Percentiles rank a stretch among this genome's conserved stretches.
These are phyloP conservation scores for Suhomyces kunorum DNA, from an alignment of 1,139 yeast species.

Conservation along the genomic window DNA sequence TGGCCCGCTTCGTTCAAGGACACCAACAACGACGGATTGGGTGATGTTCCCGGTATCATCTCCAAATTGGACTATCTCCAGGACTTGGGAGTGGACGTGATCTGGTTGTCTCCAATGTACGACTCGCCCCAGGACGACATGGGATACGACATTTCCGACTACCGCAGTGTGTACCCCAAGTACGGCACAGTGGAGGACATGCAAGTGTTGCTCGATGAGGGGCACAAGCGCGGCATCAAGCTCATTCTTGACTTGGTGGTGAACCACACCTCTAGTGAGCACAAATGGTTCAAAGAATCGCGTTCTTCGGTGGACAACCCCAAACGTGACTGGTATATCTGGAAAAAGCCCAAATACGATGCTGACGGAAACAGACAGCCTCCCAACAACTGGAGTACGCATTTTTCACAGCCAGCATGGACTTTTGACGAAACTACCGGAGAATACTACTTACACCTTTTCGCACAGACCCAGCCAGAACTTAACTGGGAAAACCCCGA, in stretches of 20 bases:
- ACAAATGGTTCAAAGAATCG: conserved; percentile 59
- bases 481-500: conserved; percentile 60
- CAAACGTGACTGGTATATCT: conserved; percentile 63
- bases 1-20: conserved; percentile 63
- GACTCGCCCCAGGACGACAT: conserved; percentile 63
- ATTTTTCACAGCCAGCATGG: conserved; percentile 60
- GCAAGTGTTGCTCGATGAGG: conserved; percentile 48
- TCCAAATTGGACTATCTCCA: conserved; percentile 54
- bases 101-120: conserved; percentile 62
- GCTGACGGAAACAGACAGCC: conserved; percentile 50
- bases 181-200: conserved; percentile 57
- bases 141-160: conserved; percentile 64
- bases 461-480: conserved; percentile 57
- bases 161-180: conserved; percentile 49
- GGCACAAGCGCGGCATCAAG: conserved; percentile 52
- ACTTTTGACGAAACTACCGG: conserved; percentile 51
- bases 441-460: conserved; percentile 55
- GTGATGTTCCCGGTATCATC: conserved; percentile 57
- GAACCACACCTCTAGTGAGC: conserved; percentile 59
- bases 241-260: conserved; percentile 57
- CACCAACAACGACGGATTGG: conserved; percentile 58
- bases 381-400: conserved; percentile 58
- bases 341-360: conserved; percentile 53
- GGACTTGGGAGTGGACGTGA: conserved; percentile 51
- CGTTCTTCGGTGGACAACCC: conserved; percentile 51